These are phyloP conservation scores for Lactarius deliciosus DNA, from an alignment of 768 basidiomycete species.

Conservation along the genomic window DNA sequence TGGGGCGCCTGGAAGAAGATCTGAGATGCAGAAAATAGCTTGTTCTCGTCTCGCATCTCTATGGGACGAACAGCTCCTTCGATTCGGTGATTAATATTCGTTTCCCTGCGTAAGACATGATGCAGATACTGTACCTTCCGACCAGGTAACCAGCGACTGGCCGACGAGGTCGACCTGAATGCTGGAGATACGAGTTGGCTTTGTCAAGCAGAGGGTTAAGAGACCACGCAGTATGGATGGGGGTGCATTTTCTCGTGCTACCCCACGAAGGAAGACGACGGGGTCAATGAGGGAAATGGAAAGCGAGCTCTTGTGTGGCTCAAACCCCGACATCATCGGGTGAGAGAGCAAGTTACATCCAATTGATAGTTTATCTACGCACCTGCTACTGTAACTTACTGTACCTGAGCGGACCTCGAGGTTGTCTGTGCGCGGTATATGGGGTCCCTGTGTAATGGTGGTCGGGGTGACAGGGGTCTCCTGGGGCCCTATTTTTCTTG, in stretches of 20 bases:
- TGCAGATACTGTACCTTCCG: conserved; percentile 61
- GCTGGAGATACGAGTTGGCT: conserved; percentile 82
- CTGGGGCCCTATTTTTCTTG: conserved; percentile 3
- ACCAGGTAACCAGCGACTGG: conserved; percentile 71
- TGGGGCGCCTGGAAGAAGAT: conserved; percentile 66
- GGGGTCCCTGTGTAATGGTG: neutral
- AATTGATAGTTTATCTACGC: neutral
- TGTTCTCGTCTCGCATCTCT: conserved; percentile 70
- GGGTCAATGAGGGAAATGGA: conserved; percentile 53
- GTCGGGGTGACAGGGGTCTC: conserved; percentile 7
- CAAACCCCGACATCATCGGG: neutral
- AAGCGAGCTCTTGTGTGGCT: conserved; percentile 34
- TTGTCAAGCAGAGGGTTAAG: conserved; percentile 59
- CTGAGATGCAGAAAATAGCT: conserved; percentile 66
- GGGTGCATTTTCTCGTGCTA: conserved; percentile 38
- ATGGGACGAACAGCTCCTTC: conserved; percentile 50
- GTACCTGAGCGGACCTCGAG: too few relatives aligned
- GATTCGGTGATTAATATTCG: conserved; percentile 40
- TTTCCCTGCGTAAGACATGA: conserved; percentile 36
- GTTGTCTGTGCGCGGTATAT: neutral
- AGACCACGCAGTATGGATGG: conserved; percentile 67
- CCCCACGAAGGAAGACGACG: conserved; percentile 52
- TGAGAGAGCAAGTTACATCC: neutral
- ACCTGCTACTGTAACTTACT: too few relatives aligned
- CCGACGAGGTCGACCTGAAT: conserved; percentile 82